Evolutionary conservation across 768 basidiomycete species (phyloP).

Genomic region (Royoungia palumana): DNA sequence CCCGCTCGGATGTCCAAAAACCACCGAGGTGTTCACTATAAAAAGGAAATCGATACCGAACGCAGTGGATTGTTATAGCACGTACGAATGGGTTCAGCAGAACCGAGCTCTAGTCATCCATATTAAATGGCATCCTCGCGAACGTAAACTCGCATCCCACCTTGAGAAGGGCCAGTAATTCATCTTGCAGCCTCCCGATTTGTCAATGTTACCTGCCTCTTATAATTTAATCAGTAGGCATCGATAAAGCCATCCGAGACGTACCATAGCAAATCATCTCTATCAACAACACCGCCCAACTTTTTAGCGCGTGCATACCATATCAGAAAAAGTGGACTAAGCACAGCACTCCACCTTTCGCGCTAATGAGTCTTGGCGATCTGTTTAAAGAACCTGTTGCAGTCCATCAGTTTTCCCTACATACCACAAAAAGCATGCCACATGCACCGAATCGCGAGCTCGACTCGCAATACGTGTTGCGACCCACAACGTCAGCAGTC

Average conservation of each 20-base stretch:
- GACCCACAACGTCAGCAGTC: slow-evolving; percentile 83
- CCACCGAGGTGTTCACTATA: slow-evolving; percentile 59
- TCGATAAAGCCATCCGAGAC: slow-evolving; percentile 9
- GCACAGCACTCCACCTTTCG: slow-evolving; percentile 76
- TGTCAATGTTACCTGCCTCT: slow-evolving; percentile 41
- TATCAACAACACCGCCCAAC: slow-evolving; percentile 64
- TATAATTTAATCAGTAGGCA: slow-evolving; percentile 13
- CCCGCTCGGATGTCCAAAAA: slow-evolving; percentile 73
- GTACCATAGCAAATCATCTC: slow-evolving; percentile 82
- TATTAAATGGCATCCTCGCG: background rate
- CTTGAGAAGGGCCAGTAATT: slow-evolving; percentile 69
- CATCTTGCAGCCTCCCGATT: slow-evolving; percentile 56
- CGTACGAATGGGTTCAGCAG: no score
- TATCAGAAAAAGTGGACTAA: slow-evolving; percentile 67
- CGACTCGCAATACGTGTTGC: slow-evolving; percentile 81
- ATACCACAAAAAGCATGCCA: background rate
- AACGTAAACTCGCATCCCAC: slow-evolving; percentile 35
- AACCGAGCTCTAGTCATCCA: slow-evolving; percentile 56
- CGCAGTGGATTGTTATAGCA: slow-evolving; percentile 2
- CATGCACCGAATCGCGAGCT: slow-evolving; percentile 79
- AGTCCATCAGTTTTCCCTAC: background rate
- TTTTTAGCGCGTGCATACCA: slow-evolving; percentile 91
- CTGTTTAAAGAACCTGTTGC: slow-evolving; percentile 78
- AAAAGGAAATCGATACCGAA: no score
- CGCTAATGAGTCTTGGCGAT: slow-evolving; percentile 86